phyloP scores from a whole-genome alignment of 2,329 filamentous ascomycete species.

The Colletotrichum chlorophyti region DNA sequence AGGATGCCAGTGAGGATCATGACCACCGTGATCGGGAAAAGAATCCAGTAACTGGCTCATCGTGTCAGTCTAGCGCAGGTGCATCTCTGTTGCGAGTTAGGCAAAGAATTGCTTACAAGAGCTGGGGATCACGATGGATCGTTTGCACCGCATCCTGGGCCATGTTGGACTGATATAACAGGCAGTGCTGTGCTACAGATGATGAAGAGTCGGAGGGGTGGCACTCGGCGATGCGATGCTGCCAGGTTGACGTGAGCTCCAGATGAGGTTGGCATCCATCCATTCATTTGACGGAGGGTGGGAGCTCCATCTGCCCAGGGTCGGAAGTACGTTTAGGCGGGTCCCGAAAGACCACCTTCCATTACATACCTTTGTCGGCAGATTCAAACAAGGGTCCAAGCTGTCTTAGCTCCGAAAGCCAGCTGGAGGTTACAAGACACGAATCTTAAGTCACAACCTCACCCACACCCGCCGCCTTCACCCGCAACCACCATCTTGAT shows the following conservation, averaged over 20 bases:
- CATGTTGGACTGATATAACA: conserved; percentile 60
- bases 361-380: conserved; percentile 13
- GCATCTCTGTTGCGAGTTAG: conserved; percentile 21
- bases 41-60: conserved; percentile 92
- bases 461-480: not conserved
- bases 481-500: not conserved
- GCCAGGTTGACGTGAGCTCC: conserved; percentile 5
- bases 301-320: conserved; percentile 14
- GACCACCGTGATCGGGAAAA: conserved; percentile 95
- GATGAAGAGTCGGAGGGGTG: not conserved
- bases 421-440: conserved; percentile 27
- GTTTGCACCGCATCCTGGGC: conserved; percentile 87
- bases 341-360: conserved; percentile 33
- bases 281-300: not conserved
- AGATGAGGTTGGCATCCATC: not conserved
- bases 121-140: conserved; percentile 96
- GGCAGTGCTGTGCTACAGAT: not conserved
- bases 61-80: not conserved
- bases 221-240: conserved; percentile 6
- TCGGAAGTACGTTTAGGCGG: conserved; percentile 31
- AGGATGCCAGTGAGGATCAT: conserved; percentile 97
- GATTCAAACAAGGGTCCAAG: conserved; percentile 25
- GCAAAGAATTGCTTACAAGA: conserved; percentile 74
- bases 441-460: conserved; percentile 12
- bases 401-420: conserved; percentile 22